These are phyloP conservation scores for Russula sp. DNA, from an alignment of 768 basidiomycete genomes.

Conservation along the genomic window DNA sequence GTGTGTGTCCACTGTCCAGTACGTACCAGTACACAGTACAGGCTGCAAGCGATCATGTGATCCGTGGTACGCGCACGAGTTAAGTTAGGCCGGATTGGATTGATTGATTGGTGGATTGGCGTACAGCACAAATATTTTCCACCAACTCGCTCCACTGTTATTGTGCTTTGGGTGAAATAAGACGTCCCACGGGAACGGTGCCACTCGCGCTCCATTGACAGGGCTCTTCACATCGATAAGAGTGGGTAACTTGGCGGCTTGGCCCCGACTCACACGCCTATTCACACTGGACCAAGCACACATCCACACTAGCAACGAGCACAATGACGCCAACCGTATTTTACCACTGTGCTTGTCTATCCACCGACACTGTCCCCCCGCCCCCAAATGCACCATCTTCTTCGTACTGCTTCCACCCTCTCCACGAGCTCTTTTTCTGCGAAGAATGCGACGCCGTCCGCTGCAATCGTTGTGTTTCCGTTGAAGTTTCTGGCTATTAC, in stretches of 20 bases:
- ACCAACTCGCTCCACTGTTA: no score
- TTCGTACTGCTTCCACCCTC: constrained; percentile 72
- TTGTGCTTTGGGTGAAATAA: no score
- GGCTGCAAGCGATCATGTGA: not conserved
- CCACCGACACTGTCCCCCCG: constrained; percentile 53
- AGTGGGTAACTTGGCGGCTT: not conserved
- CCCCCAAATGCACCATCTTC: constrained; percentile 75
- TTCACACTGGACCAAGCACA: not conserved
- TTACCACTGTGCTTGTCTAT: constrained; percentile 75
- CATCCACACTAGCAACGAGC: not conserved
- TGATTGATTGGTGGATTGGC: no score
- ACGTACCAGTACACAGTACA: no score
- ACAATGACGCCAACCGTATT: constrained; percentile 39
- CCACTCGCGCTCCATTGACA: not conserved
- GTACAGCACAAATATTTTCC: no score
- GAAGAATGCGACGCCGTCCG: constrained; percentile 96
- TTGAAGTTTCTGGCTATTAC: constrained; percentile 96
- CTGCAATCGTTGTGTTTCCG: constrained; percentile 85
- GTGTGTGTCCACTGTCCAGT: no score
- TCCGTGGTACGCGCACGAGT: no score
- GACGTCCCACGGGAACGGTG: not conserved
- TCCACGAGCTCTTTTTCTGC: constrained; percentile 90
- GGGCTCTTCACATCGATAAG: not conserved
- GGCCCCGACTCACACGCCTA: not conserved
- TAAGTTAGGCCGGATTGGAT: no score